Evolutionary conservation across 1,139 yeast species (phyloP).

Genomic region (Pichia sp.): DNA sequence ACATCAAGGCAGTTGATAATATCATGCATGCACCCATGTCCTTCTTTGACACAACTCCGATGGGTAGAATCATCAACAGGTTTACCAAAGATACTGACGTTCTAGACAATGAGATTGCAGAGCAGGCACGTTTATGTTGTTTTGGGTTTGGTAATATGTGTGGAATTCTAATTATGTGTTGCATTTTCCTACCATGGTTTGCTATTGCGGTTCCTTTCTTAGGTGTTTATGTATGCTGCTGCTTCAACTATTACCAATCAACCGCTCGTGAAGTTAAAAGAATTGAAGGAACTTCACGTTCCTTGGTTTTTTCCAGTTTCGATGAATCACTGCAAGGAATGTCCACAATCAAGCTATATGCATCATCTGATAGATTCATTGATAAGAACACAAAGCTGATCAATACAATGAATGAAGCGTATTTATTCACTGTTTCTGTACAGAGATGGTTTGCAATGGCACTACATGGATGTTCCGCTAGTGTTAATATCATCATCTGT

Average conservation of each 20-base stretch:
- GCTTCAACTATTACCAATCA: conserved; percentile 47
- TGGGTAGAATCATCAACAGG: conserved; percentile 65
- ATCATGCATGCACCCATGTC: conserved; percentile 74
- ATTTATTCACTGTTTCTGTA: conserved; percentile 42
- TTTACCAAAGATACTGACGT: conserved; percentile 82
- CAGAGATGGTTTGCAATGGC: conserved; percentile 58
- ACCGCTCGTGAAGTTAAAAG: conserved; percentile 59
- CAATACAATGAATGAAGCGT: conserved; percentile 51
- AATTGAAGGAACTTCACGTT: conserved; percentile 55
- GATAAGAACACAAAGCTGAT: conserved; percentile 34
- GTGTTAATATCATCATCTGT: conserved; percentile 37
- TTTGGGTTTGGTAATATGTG: conserved; percentile 39
- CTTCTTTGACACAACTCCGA: conserved; percentile 60
- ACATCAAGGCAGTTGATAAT: conserved; percentile 47
- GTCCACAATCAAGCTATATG: conserved; percentile 49
- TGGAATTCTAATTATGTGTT: conserved; percentile 43
- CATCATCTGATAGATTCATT: conserved; percentile 33
- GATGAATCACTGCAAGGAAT: conserved; percentile 53
- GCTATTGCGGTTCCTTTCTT: conserved; percentile 40
- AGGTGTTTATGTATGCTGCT: conserved; percentile 27
- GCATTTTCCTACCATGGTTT: conserved; percentile 45
- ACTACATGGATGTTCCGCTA: conserved; percentile 38
- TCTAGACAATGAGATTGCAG: conserved; percentile 67
- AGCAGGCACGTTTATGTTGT: conserved; percentile 45
- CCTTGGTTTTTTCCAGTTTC: conserved; percentile 55